A percentile compares a stretch with the other conserved stretches of the same genome.
Conservation (phyloP, 768 basidiomycete species). For the Leccinellum luteum region DNA sequence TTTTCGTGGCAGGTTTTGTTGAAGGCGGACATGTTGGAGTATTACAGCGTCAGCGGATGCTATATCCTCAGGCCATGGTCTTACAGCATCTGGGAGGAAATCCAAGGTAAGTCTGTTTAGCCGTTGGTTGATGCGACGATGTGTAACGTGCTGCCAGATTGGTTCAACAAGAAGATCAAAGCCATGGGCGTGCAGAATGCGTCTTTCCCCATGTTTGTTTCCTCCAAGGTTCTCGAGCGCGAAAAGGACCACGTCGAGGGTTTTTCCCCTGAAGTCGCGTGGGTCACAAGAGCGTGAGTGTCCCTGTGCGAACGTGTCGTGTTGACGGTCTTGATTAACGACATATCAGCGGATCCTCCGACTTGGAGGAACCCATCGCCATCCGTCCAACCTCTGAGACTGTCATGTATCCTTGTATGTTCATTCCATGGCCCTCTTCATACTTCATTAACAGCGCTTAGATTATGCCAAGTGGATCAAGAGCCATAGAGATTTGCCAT, state of each 20-base stretch:
- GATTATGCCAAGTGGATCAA: constrained; percentile 99
- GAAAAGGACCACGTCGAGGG: constrained; percentile 99
- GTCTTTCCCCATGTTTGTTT: constrained; percentile 99
- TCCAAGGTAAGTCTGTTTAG: constrained; percentile 62
- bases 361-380: constrained; percentile 95
- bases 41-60: constrained; percentile 97
- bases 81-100: constrained; percentile 94
- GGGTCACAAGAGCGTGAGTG: constrained; percentile 94
- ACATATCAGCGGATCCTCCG: constrained; percentile 71
- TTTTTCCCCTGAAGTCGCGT: constrained; percentile 99
- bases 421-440: background rate
- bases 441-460: constrained; percentile 27
- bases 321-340: background rate
- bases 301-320: background rate
- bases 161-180: constrained; percentile 93
- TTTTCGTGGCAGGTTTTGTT: constrained; percentile 70
- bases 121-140: background rate
- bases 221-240: constrained; percentile 84
- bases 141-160: constrained; percentile 49
- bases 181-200: constrained; percentile 94
- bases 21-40: constrained; percentile 98
- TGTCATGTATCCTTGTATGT: constrained; percentile 96
- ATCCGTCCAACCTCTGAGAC: constrained; percentile 99
- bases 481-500: constrained; percentile 92
- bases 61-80: constrained; percentile 99